Evolutionary conservation across 208 protist genomes (phyloP).

Genomic region (Blechomonas ayalai): DNA sequence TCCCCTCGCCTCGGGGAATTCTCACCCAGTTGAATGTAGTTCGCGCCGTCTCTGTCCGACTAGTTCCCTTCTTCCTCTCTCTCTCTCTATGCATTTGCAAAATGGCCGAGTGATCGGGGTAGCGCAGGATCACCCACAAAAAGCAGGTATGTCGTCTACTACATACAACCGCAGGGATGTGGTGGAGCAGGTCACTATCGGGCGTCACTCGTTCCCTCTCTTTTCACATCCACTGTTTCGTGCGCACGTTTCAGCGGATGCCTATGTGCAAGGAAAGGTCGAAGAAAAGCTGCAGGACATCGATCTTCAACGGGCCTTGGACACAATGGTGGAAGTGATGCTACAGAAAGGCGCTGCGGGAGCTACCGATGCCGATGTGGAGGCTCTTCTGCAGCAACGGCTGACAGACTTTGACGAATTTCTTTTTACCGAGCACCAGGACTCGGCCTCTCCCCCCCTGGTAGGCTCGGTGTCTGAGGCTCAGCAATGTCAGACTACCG

Average conservation of each 20-base stretch:
- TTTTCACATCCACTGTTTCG: constrained; percentile 68
- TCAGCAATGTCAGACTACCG: too few species aligned
- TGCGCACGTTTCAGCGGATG: constrained; percentile 9
- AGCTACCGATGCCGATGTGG: constrained; percentile 16
- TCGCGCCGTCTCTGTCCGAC: too few species aligned
- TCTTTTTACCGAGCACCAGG: not conserved
- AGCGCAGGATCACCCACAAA: too few species aligned
- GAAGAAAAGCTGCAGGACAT: constrained; percentile 13
- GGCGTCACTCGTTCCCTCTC: constrained; percentile 48
- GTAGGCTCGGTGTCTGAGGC: too few species aligned
- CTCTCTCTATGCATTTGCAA: too few species aligned
- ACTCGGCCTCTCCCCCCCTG: not conserved
- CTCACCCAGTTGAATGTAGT: too few species aligned
- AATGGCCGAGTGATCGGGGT: too few species aligned
- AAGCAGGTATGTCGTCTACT: too few species aligned
- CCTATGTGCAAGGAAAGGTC: constrained; percentile 16
- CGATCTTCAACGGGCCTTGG: constrained; percentile 21
- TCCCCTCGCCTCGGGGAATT: too few species aligned
- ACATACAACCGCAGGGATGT: not conserved
- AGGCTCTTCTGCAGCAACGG: constrained; percentile 10
- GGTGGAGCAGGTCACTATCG: constrained; percentile 25
- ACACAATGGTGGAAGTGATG: constrained; percentile 37
- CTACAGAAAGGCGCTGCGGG: constrained; percentile 15
- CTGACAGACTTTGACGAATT: constrained; percentile 9
- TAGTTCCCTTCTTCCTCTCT: too few species aligned